A percentile compares a stretch with the other conserved stretches of the same genome.
Evolutionary conservation across 2,329 filamentous ascomycete genomes (phyloP).

Genomic region (Xylariaceae sp.): DNA sequence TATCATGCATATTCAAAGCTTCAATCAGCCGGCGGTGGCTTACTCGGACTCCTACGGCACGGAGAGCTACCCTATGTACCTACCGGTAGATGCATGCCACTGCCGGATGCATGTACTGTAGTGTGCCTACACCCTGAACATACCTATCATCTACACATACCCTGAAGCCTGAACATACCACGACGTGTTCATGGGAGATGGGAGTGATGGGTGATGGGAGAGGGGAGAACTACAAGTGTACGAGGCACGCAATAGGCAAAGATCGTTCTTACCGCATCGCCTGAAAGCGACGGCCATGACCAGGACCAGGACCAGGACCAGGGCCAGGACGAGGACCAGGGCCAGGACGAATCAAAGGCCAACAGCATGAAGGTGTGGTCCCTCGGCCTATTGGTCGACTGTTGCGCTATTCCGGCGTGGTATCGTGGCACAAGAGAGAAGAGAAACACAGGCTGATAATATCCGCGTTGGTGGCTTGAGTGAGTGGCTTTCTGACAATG

Average conservation of each 20-base stretch:
- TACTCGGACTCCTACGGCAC: background rate
- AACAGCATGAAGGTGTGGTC: slow-evolving; percentile 7
- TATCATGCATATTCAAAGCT: background rate
- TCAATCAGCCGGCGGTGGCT: background rate
- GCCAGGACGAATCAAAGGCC: slow-evolving; percentile 14
- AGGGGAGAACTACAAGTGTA: background rate
- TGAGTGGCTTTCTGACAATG: slow-evolving; percentile 25
- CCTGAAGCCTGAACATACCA: background rate
- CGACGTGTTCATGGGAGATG: slow-evolving; percentile 8
- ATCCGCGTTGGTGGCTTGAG: slow-evolving; percentile 28
- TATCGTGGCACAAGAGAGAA: slow-evolving; percentile 31
- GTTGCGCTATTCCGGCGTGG: slow-evolving; percentile 26
- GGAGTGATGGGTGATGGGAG: background rate
- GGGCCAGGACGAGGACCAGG: too few relatives aligned
- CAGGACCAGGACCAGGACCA: too few relatives aligned
- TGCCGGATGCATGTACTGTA: background rate
- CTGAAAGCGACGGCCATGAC: slow-evolving; percentile 11
- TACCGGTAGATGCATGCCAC: slow-evolving; percentile 2
- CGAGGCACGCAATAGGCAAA: slow-evolving; percentile 18
- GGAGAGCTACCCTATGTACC: background rate
- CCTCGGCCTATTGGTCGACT: slow-evolving; percentile 13
- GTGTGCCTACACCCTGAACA: background rate
- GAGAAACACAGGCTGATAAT: slow-evolving; percentile 27
- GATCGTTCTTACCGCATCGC: slow-evolving; percentile 23
- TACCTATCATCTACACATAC: background rate